Conservation (phyloP, 345 rosid species). For the Xanthoceras sorbifolium region DNA sequence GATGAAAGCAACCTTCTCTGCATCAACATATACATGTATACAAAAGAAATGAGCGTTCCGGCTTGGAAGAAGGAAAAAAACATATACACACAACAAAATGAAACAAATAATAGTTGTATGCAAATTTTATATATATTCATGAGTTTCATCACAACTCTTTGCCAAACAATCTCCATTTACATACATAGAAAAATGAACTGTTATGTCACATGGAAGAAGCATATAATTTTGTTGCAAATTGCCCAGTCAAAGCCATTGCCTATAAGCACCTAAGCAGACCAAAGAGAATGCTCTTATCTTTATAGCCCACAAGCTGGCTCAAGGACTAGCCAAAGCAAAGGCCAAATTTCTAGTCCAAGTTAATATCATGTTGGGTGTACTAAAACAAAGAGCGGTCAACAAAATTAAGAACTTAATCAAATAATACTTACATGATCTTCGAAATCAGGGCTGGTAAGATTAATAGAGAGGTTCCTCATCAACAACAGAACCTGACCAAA, state of each 20-base stretch:
- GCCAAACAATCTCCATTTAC: background rate
- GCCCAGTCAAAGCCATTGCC: background rate
- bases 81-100: background rate
- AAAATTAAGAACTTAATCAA: constrained; percentile 14
- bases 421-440: constrained; percentile 82
- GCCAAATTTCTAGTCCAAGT: background rate
- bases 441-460: constrained; percentile 80
- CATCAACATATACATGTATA: constrained; percentile 14
- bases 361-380: background rate
- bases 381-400: background rate
- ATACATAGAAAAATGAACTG: background rate
- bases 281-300: background rate
- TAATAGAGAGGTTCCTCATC: constrained; percentile 94
- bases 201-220: background rate
- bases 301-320: background rate
- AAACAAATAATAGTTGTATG: background rate
- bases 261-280: background rate
- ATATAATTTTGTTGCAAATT: background rate
- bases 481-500: constrained; percentile 68
- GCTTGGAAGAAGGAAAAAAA: background rate
- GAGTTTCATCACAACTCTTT: background rate
- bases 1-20: constrained; percentile 88
- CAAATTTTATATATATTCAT: constrained; percentile 3
- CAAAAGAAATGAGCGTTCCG: background rate
- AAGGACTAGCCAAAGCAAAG: constrained; percentile 1